Base-by-base conservation (phyloP, 176 grass and related monocot species). In the Ensete ventricosum region DNA sequence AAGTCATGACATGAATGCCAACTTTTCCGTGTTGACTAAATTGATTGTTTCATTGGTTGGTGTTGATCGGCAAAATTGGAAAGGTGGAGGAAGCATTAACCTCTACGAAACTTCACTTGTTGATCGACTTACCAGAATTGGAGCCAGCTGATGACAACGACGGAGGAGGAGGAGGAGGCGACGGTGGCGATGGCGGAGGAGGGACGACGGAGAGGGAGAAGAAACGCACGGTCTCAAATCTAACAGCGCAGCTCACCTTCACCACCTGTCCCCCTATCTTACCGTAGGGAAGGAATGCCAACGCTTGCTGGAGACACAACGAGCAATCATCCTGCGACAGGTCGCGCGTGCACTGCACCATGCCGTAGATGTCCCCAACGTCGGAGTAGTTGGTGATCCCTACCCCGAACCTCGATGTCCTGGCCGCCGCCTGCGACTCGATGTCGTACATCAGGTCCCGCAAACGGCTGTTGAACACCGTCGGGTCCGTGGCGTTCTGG, bases 291-390 rank as follows among this genome's bases (percentile, higher is more conserved):
- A 58, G 59, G 25, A 2, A 17, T 19, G 2, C 12, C 53, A 58
- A 20, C 12, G 55, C 14, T 8, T 48, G 1, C 11, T 8, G 2
- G 25, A 75, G 16, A 17, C 73, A 75, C 2, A 11, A 1, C 12
- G 1, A 75, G 21, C 72, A 74, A 11, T 55, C 21, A n/a, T 7
- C 23, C 68, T 16, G 43, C 43, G 1, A 1, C 21, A 71, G 21
- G 34, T 71, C 68, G 23, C 14, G 25, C 68, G 68, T 71, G 68
- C 68, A 71, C 68, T 71, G 68, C 68, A 25, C 68, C 52, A 73
- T 9, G 21, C 71, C 71, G 52, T 73, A 55, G 17, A 73, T 53
- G 16, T 73, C 19, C 17, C 49, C 8, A 0, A 27, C 29, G 12
- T 10, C 27, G 20, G 71, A 16, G 19, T 53, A 14, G 2, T 29